Conservation (phyloP, 768 basidiomycete genomes). For the Clitopilus hobsonii region DNA sequence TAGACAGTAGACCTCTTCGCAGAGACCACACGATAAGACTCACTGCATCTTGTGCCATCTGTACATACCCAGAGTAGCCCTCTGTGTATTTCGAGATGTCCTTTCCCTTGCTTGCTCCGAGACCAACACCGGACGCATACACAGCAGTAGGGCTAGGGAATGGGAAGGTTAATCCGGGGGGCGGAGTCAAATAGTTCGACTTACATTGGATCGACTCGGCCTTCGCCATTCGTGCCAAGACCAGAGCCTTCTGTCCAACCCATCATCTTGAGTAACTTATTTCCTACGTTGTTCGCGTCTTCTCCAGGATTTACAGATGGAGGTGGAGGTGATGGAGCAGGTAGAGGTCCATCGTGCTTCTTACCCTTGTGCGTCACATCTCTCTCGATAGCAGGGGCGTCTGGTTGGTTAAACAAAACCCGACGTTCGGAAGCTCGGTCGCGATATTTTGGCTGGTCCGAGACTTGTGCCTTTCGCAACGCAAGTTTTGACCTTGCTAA, state of each 20-base stretch:
- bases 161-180: conserved; percentile 1
- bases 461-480: conserved; percentile 28
- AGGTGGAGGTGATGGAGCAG: conserved; percentile 53
- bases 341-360: conserved; percentile 55
- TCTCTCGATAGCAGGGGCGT: conserved; percentile 62
- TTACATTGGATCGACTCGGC: conserved; percentile 84
- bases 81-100: conserved; percentile 71
- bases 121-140: conserved; percentile 82
- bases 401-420: conserved; percentile 88
- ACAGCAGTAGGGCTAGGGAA: conserved; percentile 72
- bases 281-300: conserved; percentile 85
- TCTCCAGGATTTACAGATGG: conserved; percentile 67
- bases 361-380: conserved; percentile 32
- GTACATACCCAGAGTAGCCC: conserved; percentile 65
- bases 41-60: conserved; percentile 71
- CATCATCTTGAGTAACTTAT: conserved; percentile 95
- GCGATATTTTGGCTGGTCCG: conserved; percentile 78
- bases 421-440: conserved; percentile 94
- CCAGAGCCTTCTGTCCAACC: conserved; percentile 94
- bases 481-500: conserved; percentile 67
- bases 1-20: not conserved
- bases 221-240: conserved; percentile 76
- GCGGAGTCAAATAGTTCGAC: conserved; percentile 20
- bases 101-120: conserved; percentile 90
- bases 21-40: conserved; percentile 17